phyloP scores from a whole-genome alignment of 2,329 filamentous ascomycete genomes.

The Gnomoniopsis smithogilvyi region DNA sequence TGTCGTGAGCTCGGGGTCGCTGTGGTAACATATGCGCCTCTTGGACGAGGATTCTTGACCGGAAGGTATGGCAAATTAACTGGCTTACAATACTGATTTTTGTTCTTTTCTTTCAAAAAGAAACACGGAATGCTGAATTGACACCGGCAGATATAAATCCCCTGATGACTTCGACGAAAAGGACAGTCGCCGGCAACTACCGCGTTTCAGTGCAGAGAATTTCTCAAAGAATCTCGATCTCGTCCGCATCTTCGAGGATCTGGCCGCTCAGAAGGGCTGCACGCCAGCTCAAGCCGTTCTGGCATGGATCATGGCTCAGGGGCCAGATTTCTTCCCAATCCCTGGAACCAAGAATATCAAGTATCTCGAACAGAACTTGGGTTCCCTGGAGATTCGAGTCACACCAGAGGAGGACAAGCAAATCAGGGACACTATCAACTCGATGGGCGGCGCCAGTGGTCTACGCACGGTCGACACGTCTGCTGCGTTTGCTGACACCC shows the following conservation, averaged over 20 bases:
- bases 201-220: slow-evolving; percentile 48
- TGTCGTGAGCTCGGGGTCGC: slow-evolving; percentile 54
- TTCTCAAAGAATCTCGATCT: slow-evolving; percentile 52
- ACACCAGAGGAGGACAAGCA: slow-evolving; percentile 26
- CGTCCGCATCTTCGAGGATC: slow-evolving; percentile 43
- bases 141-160: slow-evolving; percentile 43
- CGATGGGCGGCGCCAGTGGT: no score
- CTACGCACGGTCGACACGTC: no score
- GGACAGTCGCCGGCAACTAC: slow-evolving; percentile 42
- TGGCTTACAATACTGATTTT: no score
- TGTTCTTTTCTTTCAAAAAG: no score
- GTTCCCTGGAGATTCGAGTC: slow-evolving; percentile 28
- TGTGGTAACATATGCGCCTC: slow-evolving; percentile 55
- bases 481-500: no score
- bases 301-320: slow-evolving; percentile 58
- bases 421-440: no score
- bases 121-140: no score
- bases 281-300: slow-evolving; percentile 56
- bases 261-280: slow-evolving; percentile 51
- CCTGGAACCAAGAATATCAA: slow-evolving; percentile 43
- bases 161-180: slow-evolving; percentile 41
- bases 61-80: no score
- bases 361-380: slow-evolving; percentile 42
- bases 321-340: slow-evolving; percentile 53
- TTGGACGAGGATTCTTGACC: slow-evolving; percentile 56